Conservation (phyloP, 257 asterid genomes). For the Solanum sitiens region DNA sequence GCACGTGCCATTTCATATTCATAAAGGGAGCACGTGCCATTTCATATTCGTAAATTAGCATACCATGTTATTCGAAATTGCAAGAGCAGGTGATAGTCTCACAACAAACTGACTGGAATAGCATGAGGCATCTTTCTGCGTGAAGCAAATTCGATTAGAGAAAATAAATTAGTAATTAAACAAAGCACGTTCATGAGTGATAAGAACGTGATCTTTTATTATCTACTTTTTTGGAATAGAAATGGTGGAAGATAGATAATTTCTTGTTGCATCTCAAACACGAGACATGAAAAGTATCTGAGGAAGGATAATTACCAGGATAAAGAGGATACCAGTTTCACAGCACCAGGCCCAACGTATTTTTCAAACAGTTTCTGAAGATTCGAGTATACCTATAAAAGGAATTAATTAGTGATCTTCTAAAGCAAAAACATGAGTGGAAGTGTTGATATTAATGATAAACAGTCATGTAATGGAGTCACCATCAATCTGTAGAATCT, state of each 20-base stretch:
- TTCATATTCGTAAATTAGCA: background rate
- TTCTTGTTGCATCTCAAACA: background rate
- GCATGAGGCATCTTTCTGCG: slow-evolving; percentile 42
- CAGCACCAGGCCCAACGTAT: slow-evolving; percentile 26
- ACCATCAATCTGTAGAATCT: background rate
- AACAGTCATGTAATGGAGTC: background rate
- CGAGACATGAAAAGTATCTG: background rate
- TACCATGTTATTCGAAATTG: slow-evolving; percentile 80
- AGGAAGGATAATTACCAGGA: slow-evolving; percentile 26
- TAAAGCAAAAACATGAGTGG: background rate
- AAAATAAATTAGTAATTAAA: background rate
- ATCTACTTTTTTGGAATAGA: background rate
- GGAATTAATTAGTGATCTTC: background rate
- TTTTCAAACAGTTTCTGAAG: slow-evolving; percentile 39
- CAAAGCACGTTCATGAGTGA: background rate
- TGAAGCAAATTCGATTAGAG: slow-evolving; percentile 3
- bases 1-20: background rate
- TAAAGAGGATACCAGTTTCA: slow-evolving; percentile 59
- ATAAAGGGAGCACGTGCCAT: background rate
- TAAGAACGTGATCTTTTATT: background rate
- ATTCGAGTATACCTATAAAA: slow-evolving; percentile 46
- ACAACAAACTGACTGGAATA: slow-evolving; percentile 56
- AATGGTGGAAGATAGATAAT: background rate
- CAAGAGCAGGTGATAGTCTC: slow-evolving; percentile 61
- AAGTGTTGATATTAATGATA: background rate